Evolutionary conservation across 2,329 filamentous ascomycete species (phyloP), one percentile per base, ranked within the genome.

Genomic region (Fusarium tjaetaba): DNA sequence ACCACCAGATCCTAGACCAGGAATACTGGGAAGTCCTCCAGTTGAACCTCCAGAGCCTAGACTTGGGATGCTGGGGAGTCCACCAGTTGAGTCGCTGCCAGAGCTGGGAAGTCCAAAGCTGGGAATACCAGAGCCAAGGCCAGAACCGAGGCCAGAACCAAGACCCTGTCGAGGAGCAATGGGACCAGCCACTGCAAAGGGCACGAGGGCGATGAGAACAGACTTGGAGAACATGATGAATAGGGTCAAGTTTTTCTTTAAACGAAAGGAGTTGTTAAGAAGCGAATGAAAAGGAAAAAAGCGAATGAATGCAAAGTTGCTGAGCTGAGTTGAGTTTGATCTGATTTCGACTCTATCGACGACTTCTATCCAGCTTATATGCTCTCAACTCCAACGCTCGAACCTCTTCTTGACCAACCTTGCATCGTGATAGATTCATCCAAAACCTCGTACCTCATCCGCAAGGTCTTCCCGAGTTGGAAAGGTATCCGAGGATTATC

Each of bases 131-230:
- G 65, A 60, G 18, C 53, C 65, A n/a, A 48, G 36, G 28, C 62
- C 61, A 16, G 59, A 65, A 9, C 42, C 61, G 20, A 60, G 28
- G 46, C 61, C 39, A 13, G 51, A 55, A 18, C 63, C 61, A 11
- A 51, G n/a, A 9, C 48, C 49, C 51, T 68, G 71, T 45, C 73
- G 68, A 42, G 28, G 53, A 32, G 62, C 65, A 45, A 78, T 64
- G 65, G 76, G 76, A 45, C 73, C 67, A 43, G 76, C 76, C 63
- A 73, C 58, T 43, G 65, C 76, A 32, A 78, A 62, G 32, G 76
- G 72, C 56, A 70, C 62, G 8, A 78, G 71, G 58, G 71, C 66
- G 51, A 78, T 42, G 58, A 78, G 68, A 52, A 78, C 42, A 49
- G 71, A 55, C 28, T 67, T 68, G 41, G 73, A 73, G 58, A 73